phyloP scores from a whole-genome alignment of 202 grass and related monocot genomes.

The Miscanthus sacchariflorus region DNA sequence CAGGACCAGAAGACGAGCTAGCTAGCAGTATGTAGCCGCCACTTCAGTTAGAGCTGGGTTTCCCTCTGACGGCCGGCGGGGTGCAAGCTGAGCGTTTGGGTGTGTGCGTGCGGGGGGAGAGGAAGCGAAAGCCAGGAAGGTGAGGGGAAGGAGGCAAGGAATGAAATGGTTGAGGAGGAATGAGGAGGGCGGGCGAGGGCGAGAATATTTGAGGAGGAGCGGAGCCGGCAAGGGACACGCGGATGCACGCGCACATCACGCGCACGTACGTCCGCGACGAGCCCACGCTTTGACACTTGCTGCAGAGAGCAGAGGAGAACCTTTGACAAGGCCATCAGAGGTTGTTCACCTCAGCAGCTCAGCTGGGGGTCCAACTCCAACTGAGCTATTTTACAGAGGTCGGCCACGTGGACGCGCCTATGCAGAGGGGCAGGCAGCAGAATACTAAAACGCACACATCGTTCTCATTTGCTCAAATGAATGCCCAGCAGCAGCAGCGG shows the following conservation, averaged over 20 bases:
- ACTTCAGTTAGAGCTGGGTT: constrained; percentile 27
- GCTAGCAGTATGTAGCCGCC: neutral
- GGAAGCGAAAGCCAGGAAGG: neutral
- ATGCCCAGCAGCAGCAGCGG: no score
- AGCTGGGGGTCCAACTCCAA: no score
- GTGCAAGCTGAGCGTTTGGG: neutral
- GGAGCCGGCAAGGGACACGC: constrained; percentile 37
- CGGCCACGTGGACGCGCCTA: constrained; percentile 56
- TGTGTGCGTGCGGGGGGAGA: neutral
- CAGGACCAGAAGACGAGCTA: neutral
- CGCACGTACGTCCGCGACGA: constrained; percentile 36
- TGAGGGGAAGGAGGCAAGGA: constrained; percentile 50
- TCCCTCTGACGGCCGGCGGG: neutral
- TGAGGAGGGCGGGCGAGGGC: neutral
- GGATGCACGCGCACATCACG: constrained; percentile 50
- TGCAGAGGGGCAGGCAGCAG: constrained; percentile 24
- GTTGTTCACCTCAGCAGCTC: no score
- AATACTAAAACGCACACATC: constrained; percentile 20
- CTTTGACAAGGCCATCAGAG: constrained; percentile 35
- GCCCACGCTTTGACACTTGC: constrained; percentile 46
- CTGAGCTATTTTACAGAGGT: no score
- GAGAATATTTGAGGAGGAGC: constrained; percentile 77
- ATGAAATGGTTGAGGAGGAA: constrained; percentile 65
- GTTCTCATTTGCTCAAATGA: neutral
- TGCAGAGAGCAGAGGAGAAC: neutral